Percentiles rank a stretch among this genome's conserved stretches.
Conservation (phyloP, 306 rosid genomes). For the Sesbania bispinosa region DNA sequence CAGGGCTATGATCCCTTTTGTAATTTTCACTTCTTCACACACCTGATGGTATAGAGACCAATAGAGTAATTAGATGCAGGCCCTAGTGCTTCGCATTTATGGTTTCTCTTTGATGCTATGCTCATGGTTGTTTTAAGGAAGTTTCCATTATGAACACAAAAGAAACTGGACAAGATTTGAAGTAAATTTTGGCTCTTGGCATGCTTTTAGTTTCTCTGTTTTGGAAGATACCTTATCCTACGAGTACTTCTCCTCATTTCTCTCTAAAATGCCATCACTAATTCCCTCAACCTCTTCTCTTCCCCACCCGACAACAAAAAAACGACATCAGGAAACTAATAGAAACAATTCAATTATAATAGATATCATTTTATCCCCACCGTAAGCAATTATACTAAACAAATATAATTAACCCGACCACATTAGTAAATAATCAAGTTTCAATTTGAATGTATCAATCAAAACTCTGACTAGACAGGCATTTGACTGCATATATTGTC, state of each 20-base stretch:
- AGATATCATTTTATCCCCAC: not conserved
- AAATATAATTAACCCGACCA: not conserved
- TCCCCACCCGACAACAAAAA: no score
- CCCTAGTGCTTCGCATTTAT: not conserved
- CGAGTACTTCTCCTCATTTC: no score
- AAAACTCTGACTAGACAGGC: not conserved
- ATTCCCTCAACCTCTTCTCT: no score
- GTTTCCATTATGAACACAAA: not conserved
- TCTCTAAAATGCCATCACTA: not conserved
- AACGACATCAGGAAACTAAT: not conserved
- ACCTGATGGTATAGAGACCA: not conserved
- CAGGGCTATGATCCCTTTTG: not conserved
- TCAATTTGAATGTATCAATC: constrained; percentile 3
- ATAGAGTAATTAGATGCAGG: not conserved
- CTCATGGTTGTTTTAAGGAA: not conserved
- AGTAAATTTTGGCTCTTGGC: not conserved
- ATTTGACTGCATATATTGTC: constrained; percentile 13
- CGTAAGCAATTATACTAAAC: not conserved
- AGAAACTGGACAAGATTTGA: not conserved
- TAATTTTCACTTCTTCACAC: not conserved
- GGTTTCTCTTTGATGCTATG: not conserved
- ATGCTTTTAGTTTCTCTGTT: not conserved
- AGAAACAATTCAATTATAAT: not conserved
- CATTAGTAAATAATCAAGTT: not conserved
- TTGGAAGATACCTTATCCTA: no score